Conservation (phyloP, 305 asterid genomes). For the Galium porrigens region DNA sequence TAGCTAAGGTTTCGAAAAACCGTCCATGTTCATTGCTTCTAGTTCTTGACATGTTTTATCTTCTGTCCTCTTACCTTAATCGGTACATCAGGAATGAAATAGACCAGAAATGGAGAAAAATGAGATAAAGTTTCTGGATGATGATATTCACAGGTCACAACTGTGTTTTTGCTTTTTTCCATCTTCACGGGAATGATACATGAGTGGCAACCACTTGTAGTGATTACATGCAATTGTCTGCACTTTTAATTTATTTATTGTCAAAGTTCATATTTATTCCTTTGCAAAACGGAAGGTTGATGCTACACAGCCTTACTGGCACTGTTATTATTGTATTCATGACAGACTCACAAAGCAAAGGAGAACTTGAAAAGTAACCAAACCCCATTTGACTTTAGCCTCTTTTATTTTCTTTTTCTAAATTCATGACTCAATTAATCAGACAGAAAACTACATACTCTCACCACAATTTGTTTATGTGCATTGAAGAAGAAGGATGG, state of each 20-base stretch:
- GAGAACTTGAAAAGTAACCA: slow-evolving; percentile 11
- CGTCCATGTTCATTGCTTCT: background rate
- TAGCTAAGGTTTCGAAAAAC: background rate
- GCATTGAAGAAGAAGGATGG: slow-evolving; percentile 33
- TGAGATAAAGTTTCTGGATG: background rate
- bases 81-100: background rate
- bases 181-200: slow-evolving; percentile 47
- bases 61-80: background rate
- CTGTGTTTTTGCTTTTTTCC: slow-evolving; percentile 11
- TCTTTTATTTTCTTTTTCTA: background rate
- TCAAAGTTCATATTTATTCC: slow-evolving; percentile 8
- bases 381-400: slow-evolving; percentile 10
- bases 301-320: background rate
- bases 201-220: slow-evolving; percentile 32
- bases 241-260: slow-evolving; percentile 9
- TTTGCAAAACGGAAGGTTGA: slow-evolving; percentile 10
- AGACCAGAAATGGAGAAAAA: background rate
- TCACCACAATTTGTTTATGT: slow-evolving; percentile 11
- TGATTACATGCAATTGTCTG: slow-evolving; percentile 2
- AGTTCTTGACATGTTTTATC: background rate
- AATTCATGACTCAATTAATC: slow-evolving; percentile 7
- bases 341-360: background rate
- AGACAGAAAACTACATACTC: background rate
- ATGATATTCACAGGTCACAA: slow-evolving; percentile 3
- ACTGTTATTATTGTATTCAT: slow-evolving; percentile 9